A percentile compares a stretch with the other conserved stretches of the same genome.
These are phyloP conservation scores for Yamadazyma kanchanaburiensis DNA, from an alignment of 1,139 yeast genomes.

Conservation along the genomic window DNA sequence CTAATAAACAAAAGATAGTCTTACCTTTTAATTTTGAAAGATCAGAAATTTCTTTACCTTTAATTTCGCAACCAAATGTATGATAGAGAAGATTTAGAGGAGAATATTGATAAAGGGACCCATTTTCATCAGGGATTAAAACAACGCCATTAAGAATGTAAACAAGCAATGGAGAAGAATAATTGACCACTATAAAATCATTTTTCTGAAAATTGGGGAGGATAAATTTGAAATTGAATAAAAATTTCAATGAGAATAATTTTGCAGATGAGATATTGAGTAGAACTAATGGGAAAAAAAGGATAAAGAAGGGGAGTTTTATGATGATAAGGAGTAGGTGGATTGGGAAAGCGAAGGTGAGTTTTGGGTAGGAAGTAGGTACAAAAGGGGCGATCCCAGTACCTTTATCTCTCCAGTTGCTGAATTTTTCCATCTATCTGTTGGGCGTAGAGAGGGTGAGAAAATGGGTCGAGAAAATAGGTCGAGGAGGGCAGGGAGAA, in stretches of 20 bases:
- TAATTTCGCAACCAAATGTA: slow-evolving; percentile 21
- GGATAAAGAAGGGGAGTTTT: slow-evolving; percentile 26
- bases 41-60: slow-evolving; percentile 17
- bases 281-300: slow-evolving; percentile 13
- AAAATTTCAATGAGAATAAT: slow-evolving; percentile 17
- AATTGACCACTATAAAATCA: slow-evolving; percentile 51
- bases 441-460: neutral
- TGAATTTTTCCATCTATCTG: slow-evolving; percentile 83
- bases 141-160: slow-evolving; percentile 25
- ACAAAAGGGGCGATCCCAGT: slow-evolving; percentile 81
- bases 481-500: neutral
- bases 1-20: slow-evolving; percentile 52
- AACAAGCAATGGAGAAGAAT: slow-evolving; percentile 52
- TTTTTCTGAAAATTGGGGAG: slow-evolving; percentile 24
- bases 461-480: neutral
- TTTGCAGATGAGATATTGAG: slow-evolving; percentile 9
- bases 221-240: slow-evolving; percentile 22
- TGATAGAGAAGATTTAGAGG: slow-evolving; percentile 31
- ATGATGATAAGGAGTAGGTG: slow-evolving; percentile 17
- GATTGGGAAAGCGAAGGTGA: slow-evolving; percentile 6
- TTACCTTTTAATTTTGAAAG: slow-evolving; percentile 23
- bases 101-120: slow-evolving; percentile 33
- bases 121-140: slow-evolving; percentile 41
- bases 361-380: slow-evolving; percentile 35
- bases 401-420: slow-evolving; percentile 73